Conservation (phyloP, 768 basidiomycete genomes). For the Serendipita vermifera region DNA sequence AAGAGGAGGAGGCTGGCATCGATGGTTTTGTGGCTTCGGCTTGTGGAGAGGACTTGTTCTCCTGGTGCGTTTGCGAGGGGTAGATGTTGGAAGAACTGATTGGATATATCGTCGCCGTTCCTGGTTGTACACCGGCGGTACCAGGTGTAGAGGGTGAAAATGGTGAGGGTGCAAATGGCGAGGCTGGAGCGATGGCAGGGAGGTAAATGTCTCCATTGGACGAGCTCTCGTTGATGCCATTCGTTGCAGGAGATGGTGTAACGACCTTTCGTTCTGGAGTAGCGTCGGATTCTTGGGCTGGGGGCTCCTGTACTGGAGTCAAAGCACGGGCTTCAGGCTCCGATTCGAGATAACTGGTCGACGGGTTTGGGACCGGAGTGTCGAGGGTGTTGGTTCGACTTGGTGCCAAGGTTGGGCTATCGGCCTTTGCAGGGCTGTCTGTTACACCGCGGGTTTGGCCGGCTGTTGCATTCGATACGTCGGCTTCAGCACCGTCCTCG, state of each 20-base stretch:
- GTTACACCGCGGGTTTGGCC: slow-evolving; percentile 13
- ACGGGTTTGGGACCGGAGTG: too few relatives aligned
- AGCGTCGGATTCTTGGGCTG: not conserved
- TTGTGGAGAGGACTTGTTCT: slow-evolving; percentile 13
- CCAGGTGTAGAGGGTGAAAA: slow-evolving; percentile 12
- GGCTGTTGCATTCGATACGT: slow-evolving; percentile 20
- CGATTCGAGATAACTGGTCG: too few relatives aligned
- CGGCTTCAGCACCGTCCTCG: slow-evolving; percentile 1
- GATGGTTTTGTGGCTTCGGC: not conserved
- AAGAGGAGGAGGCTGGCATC: not conserved
- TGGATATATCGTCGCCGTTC: not conserved
- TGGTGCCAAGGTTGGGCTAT: slow-evolving; percentile 7
- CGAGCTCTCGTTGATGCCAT: not conserved
- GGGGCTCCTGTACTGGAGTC: not conserved
- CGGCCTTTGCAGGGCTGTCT: slow-evolving; percentile 1
- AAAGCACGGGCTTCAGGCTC: too few relatives aligned
- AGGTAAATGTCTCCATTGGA: too few relatives aligned
- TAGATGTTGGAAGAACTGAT: not conserved
- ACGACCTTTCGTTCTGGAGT: not conserved
- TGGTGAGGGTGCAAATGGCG: not conserved
- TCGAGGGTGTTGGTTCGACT: too few relatives aligned
- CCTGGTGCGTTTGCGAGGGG: not conserved
- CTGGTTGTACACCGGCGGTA: too few relatives aligned
- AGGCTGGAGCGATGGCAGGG: slow-evolving; percentile 1
- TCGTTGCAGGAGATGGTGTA: not conserved